A percentile compares a stretch with the other conserved stretches of the same genome.
Evolutionary conservation across 2,329 filamentous ascomycete genomes (phyloP).

Genomic region (Tolypocladium tundrense): DNA sequence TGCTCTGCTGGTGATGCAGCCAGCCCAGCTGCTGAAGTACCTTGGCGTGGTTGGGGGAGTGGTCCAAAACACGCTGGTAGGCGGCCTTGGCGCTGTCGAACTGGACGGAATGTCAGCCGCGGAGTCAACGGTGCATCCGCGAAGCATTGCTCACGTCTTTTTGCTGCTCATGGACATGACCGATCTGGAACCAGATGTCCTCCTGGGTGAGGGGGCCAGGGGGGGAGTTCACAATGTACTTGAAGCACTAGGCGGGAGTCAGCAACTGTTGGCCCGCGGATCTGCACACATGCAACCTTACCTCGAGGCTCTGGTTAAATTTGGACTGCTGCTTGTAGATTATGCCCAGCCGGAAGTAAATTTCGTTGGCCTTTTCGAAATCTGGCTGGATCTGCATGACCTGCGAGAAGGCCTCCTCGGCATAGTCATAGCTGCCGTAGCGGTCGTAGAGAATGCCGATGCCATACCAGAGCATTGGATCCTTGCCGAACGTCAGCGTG

Average conservation of each 20-base stretch:
- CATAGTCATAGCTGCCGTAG: conserved; percentile 92
- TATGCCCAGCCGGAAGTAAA: conserved; percentile 97
- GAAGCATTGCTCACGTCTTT: conserved; percentile 74
- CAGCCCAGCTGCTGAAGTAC: conserved; percentile 95
- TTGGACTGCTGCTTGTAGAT: conserved; percentile 99
- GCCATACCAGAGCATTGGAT: conserved; percentile 97
- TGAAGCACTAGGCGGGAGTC: conserved; percentile 64
- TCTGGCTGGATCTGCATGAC: conserved; percentile 98
- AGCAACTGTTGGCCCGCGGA: not conserved
- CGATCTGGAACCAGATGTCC: conserved; percentile 99
- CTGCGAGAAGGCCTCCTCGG: conserved; percentile 94
- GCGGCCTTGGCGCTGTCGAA: conserved; percentile 89
- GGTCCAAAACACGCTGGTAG: conserved; percentile 85
- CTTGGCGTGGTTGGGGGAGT: conserved; percentile 93
- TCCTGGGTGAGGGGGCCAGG: conserved; percentile 89
- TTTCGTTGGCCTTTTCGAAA: conserved; percentile 98
- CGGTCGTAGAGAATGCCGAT: conserved; percentile 96
- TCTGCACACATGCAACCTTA: conserved; percentile 28
- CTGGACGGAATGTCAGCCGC: conserved; percentile 38
- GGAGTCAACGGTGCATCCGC: conserved; percentile 6
- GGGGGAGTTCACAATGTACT: conserved; percentile 90
- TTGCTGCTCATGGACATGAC: conserved; percentile 96
- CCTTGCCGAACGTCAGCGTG: conserved; percentile 35
- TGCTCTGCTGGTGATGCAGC: conserved; percentile 95
- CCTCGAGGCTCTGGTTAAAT: conserved; percentile 83